phyloP scores from a whole-genome alignment of 495 filamentous ascomycete genomes.

The Hypomontagnella monticulosa region DNA sequence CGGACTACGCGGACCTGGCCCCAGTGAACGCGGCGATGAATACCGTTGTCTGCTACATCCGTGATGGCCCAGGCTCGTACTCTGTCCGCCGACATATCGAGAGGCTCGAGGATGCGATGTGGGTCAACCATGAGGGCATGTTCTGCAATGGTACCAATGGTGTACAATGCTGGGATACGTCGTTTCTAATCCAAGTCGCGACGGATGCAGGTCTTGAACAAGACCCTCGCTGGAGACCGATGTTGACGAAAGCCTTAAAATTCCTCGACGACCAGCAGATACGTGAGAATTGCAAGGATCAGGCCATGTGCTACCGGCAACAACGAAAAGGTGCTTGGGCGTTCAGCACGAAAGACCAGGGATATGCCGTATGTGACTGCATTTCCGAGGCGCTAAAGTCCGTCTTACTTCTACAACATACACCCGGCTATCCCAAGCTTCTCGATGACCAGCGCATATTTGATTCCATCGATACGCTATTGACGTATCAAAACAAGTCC shows the following conservation, averaged over 20 bases:
- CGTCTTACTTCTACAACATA: constrained; percentile 83
- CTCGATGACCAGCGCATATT: constrained; percentile 79
- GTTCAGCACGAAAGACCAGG: constrained; percentile 90
- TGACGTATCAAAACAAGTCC: constrained; percentile 89
- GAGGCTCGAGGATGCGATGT: constrained; percentile 84
- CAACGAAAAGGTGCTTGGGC: constrained; percentile 93
- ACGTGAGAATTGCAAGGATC: constrained; percentile 80
- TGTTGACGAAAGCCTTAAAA: constrained; percentile 83
- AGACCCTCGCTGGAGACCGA: constrained; percentile 80
- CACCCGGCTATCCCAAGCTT: constrained; percentile 77
- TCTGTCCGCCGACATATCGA: constrained; percentile 82
- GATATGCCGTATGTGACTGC: constrained; percentile 95
- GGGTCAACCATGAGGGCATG: constrained; percentile 94
- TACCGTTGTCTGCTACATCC: constrained; percentile 80
- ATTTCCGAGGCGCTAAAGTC: constrained; percentile 90
- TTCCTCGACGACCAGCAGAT: constrained; percentile 95
- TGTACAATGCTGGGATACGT: constrained; percentile 95
- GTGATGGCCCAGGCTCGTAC: constrained; percentile 80
- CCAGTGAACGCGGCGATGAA: constrained; percentile 94
- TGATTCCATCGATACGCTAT: constrained; percentile 87
- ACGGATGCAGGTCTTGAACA: constrained; percentile 80
- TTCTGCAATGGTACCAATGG: constrained; percentile 96
- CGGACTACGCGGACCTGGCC: constrained; percentile 84
- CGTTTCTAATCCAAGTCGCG: constrained; percentile 84
- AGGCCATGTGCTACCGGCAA: constrained; percentile 87